These are phyloP conservation scores for Sclerotinia sclerotiorum DNA, from an alignment of 2,329 filamentous ascomycete species.

Conservation along the genomic window DNA sequence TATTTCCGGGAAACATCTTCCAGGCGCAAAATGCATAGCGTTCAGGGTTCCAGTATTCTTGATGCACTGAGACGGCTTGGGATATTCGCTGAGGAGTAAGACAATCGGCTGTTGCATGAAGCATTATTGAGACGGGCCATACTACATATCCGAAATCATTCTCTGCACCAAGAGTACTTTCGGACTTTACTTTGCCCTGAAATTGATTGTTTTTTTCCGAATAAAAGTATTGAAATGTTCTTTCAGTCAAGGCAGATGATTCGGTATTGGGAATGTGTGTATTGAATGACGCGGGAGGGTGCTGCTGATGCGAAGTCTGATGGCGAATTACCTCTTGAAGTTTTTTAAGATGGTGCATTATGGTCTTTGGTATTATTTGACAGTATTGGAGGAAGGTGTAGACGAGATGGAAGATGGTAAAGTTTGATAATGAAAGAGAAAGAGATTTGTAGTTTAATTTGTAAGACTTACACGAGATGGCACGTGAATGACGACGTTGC, in stretches of 20 bases:
- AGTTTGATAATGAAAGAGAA: background rate
- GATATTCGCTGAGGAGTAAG: constrained; percentile 20
- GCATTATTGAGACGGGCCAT: constrained; percentile 32
- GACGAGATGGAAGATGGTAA: too few relatives aligned
- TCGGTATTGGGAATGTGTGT: background rate
- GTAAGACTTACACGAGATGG: too few relatives aligned
- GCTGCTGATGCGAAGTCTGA: background rate
- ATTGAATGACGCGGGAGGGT: background rate
- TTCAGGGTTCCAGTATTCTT: constrained; percentile 31
- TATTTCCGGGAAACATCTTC: constrained; percentile 34
- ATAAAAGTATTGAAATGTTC: constrained; percentile 26
- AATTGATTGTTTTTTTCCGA: constrained; percentile 24
- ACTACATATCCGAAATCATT: constrained; percentile 31
- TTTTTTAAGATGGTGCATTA: background rate
- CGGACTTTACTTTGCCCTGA: constrained; percentile 25
- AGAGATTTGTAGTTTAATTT: background rate
- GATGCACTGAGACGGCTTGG: constrained; percentile 20
- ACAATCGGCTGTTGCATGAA: constrained; percentile 28
- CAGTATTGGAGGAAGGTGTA: background rate
- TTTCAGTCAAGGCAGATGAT: constrained; percentile 12
- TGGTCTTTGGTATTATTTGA: background rate
- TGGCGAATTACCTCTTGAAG: background rate
- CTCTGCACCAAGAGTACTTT: constrained; percentile 23
- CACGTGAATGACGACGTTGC: background rate
- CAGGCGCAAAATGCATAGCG: constrained; percentile 31